A percentile compares a stretch with the other conserved stretches of the same genome.
Evolutionary conservation across 2,329 filamentous ascomycete species (phyloP).

Genomic region (Xylariales sp.): DNA sequence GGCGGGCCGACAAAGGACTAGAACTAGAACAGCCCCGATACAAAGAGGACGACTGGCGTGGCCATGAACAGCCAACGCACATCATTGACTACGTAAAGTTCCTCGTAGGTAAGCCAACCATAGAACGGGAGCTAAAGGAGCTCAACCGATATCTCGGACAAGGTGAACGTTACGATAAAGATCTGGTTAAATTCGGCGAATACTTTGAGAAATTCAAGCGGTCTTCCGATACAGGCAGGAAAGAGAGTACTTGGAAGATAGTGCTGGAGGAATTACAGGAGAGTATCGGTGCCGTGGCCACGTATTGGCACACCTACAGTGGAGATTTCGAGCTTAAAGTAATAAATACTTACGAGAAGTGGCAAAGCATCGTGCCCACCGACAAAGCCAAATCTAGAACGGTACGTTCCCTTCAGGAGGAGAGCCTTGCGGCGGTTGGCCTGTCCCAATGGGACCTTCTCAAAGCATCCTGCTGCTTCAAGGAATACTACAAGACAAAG

Average conservation of each 20-base stretch:
- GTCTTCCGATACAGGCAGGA: conserved; percentile 39
- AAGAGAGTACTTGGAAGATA: conserved; percentile 43
- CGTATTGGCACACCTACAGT: conserved; percentile 50
- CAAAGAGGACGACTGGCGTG: conserved; percentile 52
- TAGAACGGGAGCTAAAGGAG: conserved; percentile 52
- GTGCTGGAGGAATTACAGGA: conserved; percentile 52
- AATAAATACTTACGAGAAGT: conserved; percentile 54
- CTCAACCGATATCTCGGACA: conserved; percentile 49
- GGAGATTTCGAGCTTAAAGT: conserved; percentile 46
- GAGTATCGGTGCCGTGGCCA: conserved; percentile 48
- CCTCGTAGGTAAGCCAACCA: conserved; percentile 57
- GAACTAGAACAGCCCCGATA: conserved; percentile 57
- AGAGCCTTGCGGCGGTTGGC: conserved; percentile 42
- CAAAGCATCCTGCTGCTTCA: conserved; percentile 63
- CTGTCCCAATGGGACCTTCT: conserved; percentile 60
- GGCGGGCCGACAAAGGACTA: conserved; percentile 36
- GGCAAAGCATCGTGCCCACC: conserved; percentile 56
- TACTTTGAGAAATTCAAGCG: conserved; percentile 50
- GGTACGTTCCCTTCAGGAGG: conserved; percentile 49
- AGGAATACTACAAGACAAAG: conserved; percentile 47
- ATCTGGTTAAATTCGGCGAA: conserved; percentile 48
- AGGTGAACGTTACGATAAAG: conserved; percentile 39
- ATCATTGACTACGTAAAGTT: conserved; percentile 74
- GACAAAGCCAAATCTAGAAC: conserved; percentile 42
- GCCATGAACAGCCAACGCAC: conserved; percentile 53